Evolutionary conservation across 169 alveolate genomes (phyloP).

Genomic region (Cryptosporidium ubiquitum): DNA sequence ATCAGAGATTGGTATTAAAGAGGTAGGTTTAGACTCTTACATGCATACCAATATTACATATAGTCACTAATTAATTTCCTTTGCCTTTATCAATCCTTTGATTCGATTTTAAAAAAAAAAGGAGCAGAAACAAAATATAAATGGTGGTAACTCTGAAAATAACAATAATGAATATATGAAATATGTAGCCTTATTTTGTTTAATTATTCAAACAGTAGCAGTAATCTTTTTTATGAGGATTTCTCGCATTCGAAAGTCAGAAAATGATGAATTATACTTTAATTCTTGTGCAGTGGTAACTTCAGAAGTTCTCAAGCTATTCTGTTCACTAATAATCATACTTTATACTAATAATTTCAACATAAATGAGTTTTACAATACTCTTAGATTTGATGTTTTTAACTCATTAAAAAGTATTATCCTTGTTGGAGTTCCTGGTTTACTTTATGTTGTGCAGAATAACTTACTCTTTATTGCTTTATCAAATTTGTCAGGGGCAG

Average conservation of each 20-base stretch:
- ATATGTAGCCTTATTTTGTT: slow-evolving; percentile 46
- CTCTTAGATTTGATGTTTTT: slow-evolving; percentile 32
- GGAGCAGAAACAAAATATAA: slow-evolving; percentile 1
- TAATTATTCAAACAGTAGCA: slow-evolving; percentile 60
- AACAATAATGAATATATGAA: slow-evolving; percentile 52
- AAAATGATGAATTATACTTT: slow-evolving; percentile 23
- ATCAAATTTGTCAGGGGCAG: slow-evolving; percentile 82
- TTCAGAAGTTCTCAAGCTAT: slow-evolving; percentile 42
- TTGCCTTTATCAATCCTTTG: neutral
- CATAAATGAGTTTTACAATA: neutral
- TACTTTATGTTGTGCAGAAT: slow-evolving; percentile 82
- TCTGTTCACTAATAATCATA: slow-evolving; percentile 26
- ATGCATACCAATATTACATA: too few relatives aligned
- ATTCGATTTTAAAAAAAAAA: neutral
- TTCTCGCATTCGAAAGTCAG: slow-evolving; percentile 5
- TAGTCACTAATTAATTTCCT: neutral
- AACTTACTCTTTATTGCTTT: slow-evolving; percentile 80
- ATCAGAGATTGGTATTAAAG: neutral
- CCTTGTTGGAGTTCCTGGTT: slow-evolving; percentile 80
- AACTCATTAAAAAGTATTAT: slow-evolving; percentile 34
- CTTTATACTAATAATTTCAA: neutral
- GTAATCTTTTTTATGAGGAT: slow-evolving; percentile 66
- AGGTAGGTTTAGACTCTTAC: neutral
- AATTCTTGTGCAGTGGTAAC: slow-evolving; percentile 69
- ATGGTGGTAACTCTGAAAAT: neutral